These are phyloP conservation scores for Clonostachys rhizophaga DNA, from an alignment of 2,329 filamentous ascomycete genomes.

Conservation along the genomic window DNA sequence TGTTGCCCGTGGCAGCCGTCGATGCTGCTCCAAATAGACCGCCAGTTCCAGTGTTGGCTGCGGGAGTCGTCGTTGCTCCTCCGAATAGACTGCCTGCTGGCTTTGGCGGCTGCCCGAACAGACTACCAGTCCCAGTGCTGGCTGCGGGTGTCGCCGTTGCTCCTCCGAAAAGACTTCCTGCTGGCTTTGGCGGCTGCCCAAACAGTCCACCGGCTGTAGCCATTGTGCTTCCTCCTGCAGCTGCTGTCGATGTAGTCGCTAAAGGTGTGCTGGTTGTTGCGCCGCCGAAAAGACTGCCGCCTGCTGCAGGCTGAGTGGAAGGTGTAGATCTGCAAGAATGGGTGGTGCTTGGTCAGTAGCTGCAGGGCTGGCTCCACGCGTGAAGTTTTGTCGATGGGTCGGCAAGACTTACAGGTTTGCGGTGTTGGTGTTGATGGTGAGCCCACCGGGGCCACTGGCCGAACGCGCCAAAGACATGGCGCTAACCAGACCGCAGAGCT, in stretches of 20 bases:
- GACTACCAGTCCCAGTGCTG: conserved; percentile 15
- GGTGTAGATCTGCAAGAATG: not conserved
- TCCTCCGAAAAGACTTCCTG: conserved; percentile 20
- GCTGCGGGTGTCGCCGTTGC: conserved; percentile 11
- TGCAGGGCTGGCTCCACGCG: not conserved
- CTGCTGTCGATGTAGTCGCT: not conserved
- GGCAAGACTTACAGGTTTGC: conserved; percentile 39
- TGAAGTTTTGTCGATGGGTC: too few species aligned
- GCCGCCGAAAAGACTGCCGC: conserved; percentile 30
- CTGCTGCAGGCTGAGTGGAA: conserved; percentile 22
- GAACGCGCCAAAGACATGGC: conserved; percentile 49
- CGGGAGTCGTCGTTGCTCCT: conserved; percentile 6
- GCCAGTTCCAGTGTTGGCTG: conserved; percentile 5
- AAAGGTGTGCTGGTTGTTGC: conserved; percentile 10
- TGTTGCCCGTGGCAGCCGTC: too few species aligned
- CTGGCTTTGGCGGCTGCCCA: conserved; percentile 8
- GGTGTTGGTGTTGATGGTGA: conserved; percentile 59
- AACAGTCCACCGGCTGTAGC: conserved; percentile 30
- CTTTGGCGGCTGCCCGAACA: conserved; percentile 16
- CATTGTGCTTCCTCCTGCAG: conserved; percentile 16
- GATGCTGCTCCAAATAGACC: conserved; percentile 11
- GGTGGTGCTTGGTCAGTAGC: not conserved
- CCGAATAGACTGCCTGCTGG: conserved; percentile 13
- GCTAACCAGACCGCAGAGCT: conserved; percentile 5
- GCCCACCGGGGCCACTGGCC: conserved; percentile 53